A percentile compares a stretch with the other conserved stretches of the same genome.
phyloP scores from a whole-genome alignment of 2,329 filamentous ascomycete species.

The Claviceps paspali region DNA sequence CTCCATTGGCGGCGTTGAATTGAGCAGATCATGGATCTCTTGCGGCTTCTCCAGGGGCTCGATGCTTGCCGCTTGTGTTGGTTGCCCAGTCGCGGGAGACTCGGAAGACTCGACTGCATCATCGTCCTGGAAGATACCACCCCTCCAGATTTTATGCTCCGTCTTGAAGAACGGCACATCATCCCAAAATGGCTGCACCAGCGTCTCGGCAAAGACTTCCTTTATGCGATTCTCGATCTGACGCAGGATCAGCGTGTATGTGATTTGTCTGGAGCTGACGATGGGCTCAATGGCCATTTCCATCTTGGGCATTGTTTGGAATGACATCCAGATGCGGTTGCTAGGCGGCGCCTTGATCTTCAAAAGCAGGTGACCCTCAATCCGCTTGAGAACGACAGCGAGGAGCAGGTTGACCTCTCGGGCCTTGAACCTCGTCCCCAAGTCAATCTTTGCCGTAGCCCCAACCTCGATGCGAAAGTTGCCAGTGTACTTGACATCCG shows the following conservation, averaged over 20 bases:
- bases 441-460: conserved; percentile 81
- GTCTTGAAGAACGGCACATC: conserved; percentile 85
- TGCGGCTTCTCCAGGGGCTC: conserved; percentile 34
- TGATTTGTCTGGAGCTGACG: conserved; percentile 88
- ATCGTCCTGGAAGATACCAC: conserved; percentile 61
- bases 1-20: conserved; percentile 32
- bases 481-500: conserved; percentile 77
- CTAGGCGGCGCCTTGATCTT: conserved; percentile 90
- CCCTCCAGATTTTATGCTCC: conserved; percentile 60
- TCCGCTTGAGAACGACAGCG: conserved; percentile 66
- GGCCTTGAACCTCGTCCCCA: conserved; percentile 77
- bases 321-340: conserved; percentile 91
- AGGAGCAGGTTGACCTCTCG: conserved; percentile 81
- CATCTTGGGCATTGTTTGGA: conserved; percentile 86
- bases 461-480: conserved; percentile 82
- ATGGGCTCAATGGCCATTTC: conserved; percentile 92
- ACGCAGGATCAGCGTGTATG: conserved; percentile 77
- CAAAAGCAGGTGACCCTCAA: conserved; percentile 73
- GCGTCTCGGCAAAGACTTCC: conserved; percentile 80
- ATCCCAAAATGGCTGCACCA: conserved; percentile 92
- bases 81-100: conserved; percentile 9
- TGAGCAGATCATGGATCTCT: conserved; percentile 21
- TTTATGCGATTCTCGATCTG: conserved; percentile 93
- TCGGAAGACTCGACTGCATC: conserved; percentile 23
- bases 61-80: conserved; percentile 31